phyloP scores from a whole-genome alignment of 805 yeast genomes.

The Candida krabiensis region DNA sequence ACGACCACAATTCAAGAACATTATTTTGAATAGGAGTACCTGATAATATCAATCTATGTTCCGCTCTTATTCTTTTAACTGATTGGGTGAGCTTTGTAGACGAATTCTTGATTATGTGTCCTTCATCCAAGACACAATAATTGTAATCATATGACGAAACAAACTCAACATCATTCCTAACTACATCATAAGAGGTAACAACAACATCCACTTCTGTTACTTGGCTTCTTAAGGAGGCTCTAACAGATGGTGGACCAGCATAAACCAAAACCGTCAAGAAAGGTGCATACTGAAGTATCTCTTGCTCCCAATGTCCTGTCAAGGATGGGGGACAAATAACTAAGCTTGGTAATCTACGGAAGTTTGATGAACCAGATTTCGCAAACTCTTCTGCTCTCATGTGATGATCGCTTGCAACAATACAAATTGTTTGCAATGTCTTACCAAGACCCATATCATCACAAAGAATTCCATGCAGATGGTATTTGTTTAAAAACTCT shows the following conservation, averaged over 20 bases:
- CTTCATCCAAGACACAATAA: conserved; percentile 96
- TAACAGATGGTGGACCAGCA: conserved; percentile 85
- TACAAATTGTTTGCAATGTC: conserved; percentile 95
- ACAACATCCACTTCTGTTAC: conserved; percentile 72
- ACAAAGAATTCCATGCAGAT: conserved; percentile 94
- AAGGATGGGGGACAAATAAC: conserved; percentile 96
- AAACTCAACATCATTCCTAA: conserved; percentile 81
- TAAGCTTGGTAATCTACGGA: conserved; percentile 75
- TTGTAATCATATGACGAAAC: conserved; percentile 68
- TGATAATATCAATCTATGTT: conserved; percentile 85
- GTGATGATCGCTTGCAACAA: conserved; percentile 94
- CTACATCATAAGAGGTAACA: conserved; percentile 94
- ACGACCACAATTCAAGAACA: conserved; percentile 94
- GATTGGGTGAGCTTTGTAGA: conserved; percentile 84
- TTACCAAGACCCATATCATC: conserved; percentile 99
- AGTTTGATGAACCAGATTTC: conserved; percentile 60
- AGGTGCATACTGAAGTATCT: conserved; percentile 85
- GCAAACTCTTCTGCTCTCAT: conserved; percentile 70
- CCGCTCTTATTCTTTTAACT: conserved; percentile 78
- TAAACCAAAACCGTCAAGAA: conserved; percentile 78
- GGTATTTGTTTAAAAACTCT: conserved; percentile 91
- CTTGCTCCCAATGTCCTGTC: conserved; percentile 99
- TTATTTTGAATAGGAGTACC: conserved; percentile 99
- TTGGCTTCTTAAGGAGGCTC: conserved; percentile 55
- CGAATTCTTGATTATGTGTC: conserved; percentile 94